phyloP scores from a whole-genome alignment of 169 alveolate species.

The Plasmodium vinckei region DNA sequence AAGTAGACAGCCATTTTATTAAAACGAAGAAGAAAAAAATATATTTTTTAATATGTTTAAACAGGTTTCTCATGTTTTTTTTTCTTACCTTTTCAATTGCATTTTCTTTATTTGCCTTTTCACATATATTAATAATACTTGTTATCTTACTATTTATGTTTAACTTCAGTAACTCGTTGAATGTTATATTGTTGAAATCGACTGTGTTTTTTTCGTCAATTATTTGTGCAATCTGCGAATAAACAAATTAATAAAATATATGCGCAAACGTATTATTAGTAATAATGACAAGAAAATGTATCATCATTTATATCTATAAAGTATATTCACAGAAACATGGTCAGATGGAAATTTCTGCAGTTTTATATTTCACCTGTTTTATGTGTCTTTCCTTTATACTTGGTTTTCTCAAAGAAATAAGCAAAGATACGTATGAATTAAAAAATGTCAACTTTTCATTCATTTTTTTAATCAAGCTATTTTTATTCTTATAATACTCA shows the following conservation, averaged over 20 bases:
- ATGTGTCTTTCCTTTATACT: slow-evolving; percentile 72
- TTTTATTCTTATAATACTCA: slow-evolving; percentile 65
- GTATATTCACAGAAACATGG: no score
- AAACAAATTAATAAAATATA: not conserved
- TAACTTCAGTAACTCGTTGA: slow-evolving; percentile 53
- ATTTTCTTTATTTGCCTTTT: slow-evolving; percentile 74
- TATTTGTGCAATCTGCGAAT: slow-evolving; percentile 49
- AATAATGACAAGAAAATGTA: not conserved
- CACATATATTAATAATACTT: slow-evolving; percentile 67
- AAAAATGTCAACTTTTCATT: slow-evolving; percentile 48
- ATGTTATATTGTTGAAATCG: slow-evolving; percentile 71
- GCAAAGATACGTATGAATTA: slow-evolving; percentile 66
- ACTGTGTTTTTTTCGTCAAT: slow-evolving; percentile 56
- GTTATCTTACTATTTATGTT: slow-evolving; percentile 68
- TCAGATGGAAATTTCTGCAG: not conserved
- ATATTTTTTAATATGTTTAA: no score
- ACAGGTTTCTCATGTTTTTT: not conserved
- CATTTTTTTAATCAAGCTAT: slow-evolving; percentile 64
- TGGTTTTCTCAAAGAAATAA: slow-evolving; percentile 71
- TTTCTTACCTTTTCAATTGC: slow-evolving; percentile 66
- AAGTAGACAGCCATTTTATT: no score
- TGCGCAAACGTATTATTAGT: not conserved
- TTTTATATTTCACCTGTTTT: slow-evolving; percentile 42
- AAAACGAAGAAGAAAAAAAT: no score
- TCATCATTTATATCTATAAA: not conserved